Evolutionary conservation across 148 eudicot genomes (phyloP).

Genomic region (Nyssa sinensis): DNA sequence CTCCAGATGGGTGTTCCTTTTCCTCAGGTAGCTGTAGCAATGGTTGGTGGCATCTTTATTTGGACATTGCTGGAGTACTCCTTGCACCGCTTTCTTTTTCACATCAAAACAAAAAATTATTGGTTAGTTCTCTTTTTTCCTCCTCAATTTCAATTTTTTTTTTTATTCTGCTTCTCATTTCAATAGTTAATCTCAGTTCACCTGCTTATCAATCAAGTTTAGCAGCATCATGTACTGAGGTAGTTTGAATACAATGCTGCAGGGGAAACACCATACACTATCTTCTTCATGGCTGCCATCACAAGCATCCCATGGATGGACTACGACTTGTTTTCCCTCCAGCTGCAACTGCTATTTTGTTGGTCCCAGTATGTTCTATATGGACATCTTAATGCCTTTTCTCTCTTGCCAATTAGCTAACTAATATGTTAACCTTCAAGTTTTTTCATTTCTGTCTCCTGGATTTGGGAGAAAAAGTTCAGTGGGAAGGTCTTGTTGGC

Average conservation of each 20-base stretch:
- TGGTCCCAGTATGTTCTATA: constrained; percentile 57
- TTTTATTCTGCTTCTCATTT: not conserved
- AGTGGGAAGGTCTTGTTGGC: too few species aligned
- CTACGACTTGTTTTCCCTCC: constrained; percentile 97
- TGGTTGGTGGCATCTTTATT: constrained; percentile 57
- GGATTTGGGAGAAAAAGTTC: too few species aligned
- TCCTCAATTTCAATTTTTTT: not conserved
- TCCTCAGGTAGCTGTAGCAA: constrained; percentile 46
- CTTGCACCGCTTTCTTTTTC: constrained; percentile 92
- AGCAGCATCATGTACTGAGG: not conserved
- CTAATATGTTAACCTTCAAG: not conserved
- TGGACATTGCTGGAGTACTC: constrained; percentile 89
- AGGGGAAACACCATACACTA: constrained; percentile 87
- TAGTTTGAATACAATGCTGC: constrained; percentile 6
- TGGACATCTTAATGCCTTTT: not conserved
- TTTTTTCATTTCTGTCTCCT: not conserved
- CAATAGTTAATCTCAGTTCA: not conserved
- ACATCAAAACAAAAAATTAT: constrained; percentile 79
- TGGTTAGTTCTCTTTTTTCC: constrained; percentile 48
- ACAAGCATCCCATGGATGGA: constrained; percentile 96
- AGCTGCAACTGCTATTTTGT: constrained; percentile 73
- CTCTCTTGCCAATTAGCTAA: not conserved
- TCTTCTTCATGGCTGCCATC: constrained; percentile 97
- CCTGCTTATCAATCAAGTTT: not conserved
- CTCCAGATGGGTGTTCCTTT: constrained; percentile 47